Base-by-base conservation (phyloP, 345 rosid genomes). In the Eucalyptus pauciflora region DNA sequence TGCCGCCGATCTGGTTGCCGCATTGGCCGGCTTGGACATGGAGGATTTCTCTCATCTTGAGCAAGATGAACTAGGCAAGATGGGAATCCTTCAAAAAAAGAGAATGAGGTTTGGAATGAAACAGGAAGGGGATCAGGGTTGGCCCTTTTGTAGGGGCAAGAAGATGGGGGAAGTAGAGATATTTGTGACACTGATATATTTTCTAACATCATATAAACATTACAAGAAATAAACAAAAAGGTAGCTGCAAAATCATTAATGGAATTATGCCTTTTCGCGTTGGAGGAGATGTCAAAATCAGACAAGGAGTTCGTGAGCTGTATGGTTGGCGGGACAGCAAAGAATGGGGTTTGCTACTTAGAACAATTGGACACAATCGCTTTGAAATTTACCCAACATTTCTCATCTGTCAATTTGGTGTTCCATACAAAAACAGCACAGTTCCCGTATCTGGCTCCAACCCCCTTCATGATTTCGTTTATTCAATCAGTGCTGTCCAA, bases 1-100 rank as follows among this genome's bases (percentile, higher is more conserved):
- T 93, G 89, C 91, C 87, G 14, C 96, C 96, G 71, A 94, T 94
- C 89, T 94, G 96, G 91, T 94, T 94, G 3, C 96, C 95, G 50
- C 96, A 94, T 86, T 94, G 96, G 48, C 96, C 96, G 4, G 94
- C 96, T 93, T 94, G 96, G 85, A 94, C 89, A 86, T 94, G 96
- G 88, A 94, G 94, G 87, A 94, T 94, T 89, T 94, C 96, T 90
- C 96, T 94, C 96, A 94, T 94, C 43, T 85, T 89, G 58, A 46
- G 33, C 33, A 29, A 50, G 86, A 46, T 54, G 50, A 62, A 83
- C n/a, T 7, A 16, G 41, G 62, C 33, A 27, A 81, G 22, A 60
- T 50, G 69, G 89, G 51, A n/a, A 25, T 76, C 27, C 46, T n/a
- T 43, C 20, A 31, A 71, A 80, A 25, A 14, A 64, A 22, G 83